A percentile compares a stretch with the other conserved stretches of the same genome.
phyloP scores from a whole-genome alignment of 2,329 filamentous ascomycete species.

The Aspergillus nomiae region DNA sequence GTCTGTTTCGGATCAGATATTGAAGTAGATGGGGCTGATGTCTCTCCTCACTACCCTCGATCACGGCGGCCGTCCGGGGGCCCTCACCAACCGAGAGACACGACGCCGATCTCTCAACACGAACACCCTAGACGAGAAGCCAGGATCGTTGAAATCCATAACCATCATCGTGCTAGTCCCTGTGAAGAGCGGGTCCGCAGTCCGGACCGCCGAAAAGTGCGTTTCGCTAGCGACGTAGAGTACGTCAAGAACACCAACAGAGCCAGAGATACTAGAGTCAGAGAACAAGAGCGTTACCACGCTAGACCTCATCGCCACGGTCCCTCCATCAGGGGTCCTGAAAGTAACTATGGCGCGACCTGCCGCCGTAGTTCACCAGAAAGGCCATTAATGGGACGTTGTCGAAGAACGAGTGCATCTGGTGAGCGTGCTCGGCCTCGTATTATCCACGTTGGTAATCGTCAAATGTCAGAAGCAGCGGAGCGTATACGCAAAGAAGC shows the following conservation, averaged over 20 bases:
- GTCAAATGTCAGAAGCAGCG: slow-evolving; percentile 21
- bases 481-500: slow-evolving; percentile 21
- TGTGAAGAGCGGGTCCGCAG: slow-evolving; percentile 8
- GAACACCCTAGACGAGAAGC: slow-evolving; percentile 14
- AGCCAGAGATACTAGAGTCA: background rate
- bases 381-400: background rate
- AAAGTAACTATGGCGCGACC: background rate
- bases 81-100: slow-evolving; percentile 18
- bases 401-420: background rate
- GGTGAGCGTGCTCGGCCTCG: slow-evolving; percentile 15
- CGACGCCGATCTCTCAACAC: slow-evolving; percentile 23
- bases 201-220: slow-evolving; percentile 17
- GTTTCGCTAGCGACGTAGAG: slow-evolving; percentile 20
- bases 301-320: background rate
- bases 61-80: slow-evolving; percentile 3
- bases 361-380: background rate
- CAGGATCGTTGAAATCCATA: slow-evolving; percentile 18
- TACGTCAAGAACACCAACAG: slow-evolving; percentile 13
- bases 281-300: slow-evolving; percentile 4
- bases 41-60: slow-evolving; percentile 1
- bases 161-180: slow-evolving; percentile 7
- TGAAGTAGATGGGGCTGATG: background rate
- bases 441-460: slow-evolving; percentile 31
- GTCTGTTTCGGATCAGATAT: background rate
- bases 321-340: background rate